Percentiles rank a stretch among this genome's conserved stretches.
Evolutionary conservation across 2,329 filamentous ascomycete genomes (phyloP).

Genomic region (Pestalotiopsis sp.): DNA sequence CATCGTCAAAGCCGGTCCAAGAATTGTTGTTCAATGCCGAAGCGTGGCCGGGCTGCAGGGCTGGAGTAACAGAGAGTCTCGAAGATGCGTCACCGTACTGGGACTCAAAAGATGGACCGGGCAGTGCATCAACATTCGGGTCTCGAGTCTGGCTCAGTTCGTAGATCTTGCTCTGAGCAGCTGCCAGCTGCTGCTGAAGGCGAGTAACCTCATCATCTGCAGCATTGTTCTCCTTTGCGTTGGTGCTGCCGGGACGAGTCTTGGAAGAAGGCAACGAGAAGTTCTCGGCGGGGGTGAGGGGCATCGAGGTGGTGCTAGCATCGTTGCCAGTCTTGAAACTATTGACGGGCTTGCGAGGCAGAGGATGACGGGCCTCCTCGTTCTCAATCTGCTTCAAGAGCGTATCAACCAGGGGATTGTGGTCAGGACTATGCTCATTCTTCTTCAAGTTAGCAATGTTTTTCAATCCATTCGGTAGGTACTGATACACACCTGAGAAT

Average conservation of each 20-base stretch:
- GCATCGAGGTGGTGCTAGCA: slow-evolving; percentile 60
- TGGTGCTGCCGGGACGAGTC: slow-evolving; percentile 56
- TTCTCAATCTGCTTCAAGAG: slow-evolving; percentile 78
- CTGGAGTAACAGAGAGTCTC: slow-evolving; percentile 19
- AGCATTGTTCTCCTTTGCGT: slow-evolving; percentile 43
- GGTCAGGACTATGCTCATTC: slow-evolving; percentile 29
- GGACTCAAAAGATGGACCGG: slow-evolving; percentile 34
- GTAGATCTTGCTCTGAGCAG: slow-evolving; percentile 70
- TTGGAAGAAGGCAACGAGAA: slow-evolving; percentile 51
- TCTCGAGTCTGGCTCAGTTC: slow-evolving; percentile 68
- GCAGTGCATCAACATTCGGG: slow-evolving; percentile 60
- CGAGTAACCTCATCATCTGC: slow-evolving; percentile 64
- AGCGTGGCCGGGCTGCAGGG: neutral
- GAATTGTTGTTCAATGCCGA: slow-evolving; percentile 38
- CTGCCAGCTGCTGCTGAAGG: slow-evolving; percentile 71
- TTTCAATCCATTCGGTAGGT: neutral
- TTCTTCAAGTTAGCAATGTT: neutral
- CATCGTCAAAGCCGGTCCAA: slow-evolving; percentile 59
- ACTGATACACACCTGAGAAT: neutral
- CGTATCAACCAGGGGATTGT: slow-evolving; percentile 65
- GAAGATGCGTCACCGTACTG: slow-evolving; percentile 24
- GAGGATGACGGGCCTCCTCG: slow-evolving; percentile 27
- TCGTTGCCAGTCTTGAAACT: neutral
- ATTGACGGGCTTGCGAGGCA: neutral
- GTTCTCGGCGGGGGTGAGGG: slow-evolving; percentile 64